A percentile compares a stretch with the other conserved stretches of the same genome.
Conservation (phyloP, 371 early-diverging fungal genomes). For the Lichtheimia hyalospora region DNA sequence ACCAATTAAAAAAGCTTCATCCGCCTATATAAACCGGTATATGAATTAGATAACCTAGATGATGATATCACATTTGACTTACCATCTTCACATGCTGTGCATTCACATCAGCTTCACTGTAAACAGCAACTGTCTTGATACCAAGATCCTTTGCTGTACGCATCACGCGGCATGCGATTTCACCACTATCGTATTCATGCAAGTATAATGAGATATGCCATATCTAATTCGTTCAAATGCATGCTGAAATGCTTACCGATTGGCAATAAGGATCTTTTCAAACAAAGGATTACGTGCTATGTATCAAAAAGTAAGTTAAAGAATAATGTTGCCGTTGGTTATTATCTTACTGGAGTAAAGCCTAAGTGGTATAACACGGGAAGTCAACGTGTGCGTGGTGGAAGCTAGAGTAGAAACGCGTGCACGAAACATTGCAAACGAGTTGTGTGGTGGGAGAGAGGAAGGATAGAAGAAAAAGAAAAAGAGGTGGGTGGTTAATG, state of each 20-base stretch:
- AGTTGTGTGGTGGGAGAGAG: neutral
- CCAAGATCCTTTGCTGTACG: conserved; percentile 87
- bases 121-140: conserved; percentile 94
- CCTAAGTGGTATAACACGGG: neutral
- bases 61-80: neutral
- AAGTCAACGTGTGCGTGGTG: neutral
- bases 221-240: neutral
- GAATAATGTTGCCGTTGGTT: too few species aligned
- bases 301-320: neutral
- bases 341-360: neutral
- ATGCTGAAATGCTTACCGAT: conserved; percentile 52
- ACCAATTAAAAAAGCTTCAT: conserved; percentile 92
- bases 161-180: conserved; percentile 90
- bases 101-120: conserved; percentile 89
- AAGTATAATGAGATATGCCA: neutral
- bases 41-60: neutral
- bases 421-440: neutral
- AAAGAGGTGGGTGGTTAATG: neutral
- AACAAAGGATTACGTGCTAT: conserved; percentile 71
- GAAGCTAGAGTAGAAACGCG: neutral
- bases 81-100: conserved; percentile 81
- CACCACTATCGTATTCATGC: conserved; percentile 58
- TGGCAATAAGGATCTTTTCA: conserved; percentile 87
- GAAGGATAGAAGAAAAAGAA: neutral
- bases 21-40: conserved; percentile 60